Percentiles rank a stretch among this genome's conserved stretches.
Evolutionary conservation across 495 filamentous ascomycete genomes (phyloP).

Genomic region (Oleoguttula mirabilis): DNA sequence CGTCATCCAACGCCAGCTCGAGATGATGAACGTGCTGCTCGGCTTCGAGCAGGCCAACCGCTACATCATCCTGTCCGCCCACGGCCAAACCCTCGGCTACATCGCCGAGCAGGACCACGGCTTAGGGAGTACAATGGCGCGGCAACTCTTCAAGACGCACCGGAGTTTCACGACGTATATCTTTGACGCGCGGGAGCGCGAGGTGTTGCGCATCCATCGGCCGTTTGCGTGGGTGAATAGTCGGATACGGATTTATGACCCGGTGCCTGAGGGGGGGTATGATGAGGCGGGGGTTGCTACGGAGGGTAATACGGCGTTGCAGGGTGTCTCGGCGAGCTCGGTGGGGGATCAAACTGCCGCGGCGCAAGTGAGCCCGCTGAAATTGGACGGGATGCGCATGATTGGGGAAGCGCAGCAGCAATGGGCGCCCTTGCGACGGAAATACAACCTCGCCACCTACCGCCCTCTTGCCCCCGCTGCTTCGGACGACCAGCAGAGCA

Average conservation of each 20-base stretch:
- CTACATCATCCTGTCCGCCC: slow-evolving; percentile 61
- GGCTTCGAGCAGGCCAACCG: slow-evolving; percentile 64
- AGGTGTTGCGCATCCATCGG: slow-evolving; percentile 56
- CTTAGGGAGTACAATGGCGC: slow-evolving; percentile 43
- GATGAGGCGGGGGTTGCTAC: slow-evolving; percentile 25
- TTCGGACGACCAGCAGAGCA: slow-evolving; percentile 22
- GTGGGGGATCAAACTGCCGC: slow-evolving; percentile 32
- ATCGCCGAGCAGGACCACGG: slow-evolving; percentile 57
- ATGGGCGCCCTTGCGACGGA: slow-evolving; percentile 54
- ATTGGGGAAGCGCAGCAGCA: slow-evolving; percentile 58
- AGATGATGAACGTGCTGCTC: slow-evolving; percentile 60
- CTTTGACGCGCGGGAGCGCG: slow-evolving; percentile 52
- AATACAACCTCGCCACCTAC: slow-evolving; percentile 56
- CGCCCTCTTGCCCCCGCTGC: slow-evolving; percentile 22
- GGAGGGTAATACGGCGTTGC: slow-evolving; percentile 34
- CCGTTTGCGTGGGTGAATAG: slow-evolving; percentile 59
- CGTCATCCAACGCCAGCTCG: slow-evolving; percentile 53
- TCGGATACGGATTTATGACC: slow-evolving; percentile 51
- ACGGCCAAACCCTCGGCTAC: slow-evolving; percentile 55
- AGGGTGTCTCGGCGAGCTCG: slow-evolving; percentile 33
- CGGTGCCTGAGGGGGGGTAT: slow-evolving; percentile 23
- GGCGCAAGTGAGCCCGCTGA: slow-evolving; percentile 40
- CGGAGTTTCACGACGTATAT: slow-evolving; percentile 59
- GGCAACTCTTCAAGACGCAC: slow-evolving; percentile 55
- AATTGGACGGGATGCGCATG: slow-evolving; percentile 47